Evolutionary conservation across 768 basidiomycete species (phyloP).

Genomic region (Suillus weaverae): DNA sequence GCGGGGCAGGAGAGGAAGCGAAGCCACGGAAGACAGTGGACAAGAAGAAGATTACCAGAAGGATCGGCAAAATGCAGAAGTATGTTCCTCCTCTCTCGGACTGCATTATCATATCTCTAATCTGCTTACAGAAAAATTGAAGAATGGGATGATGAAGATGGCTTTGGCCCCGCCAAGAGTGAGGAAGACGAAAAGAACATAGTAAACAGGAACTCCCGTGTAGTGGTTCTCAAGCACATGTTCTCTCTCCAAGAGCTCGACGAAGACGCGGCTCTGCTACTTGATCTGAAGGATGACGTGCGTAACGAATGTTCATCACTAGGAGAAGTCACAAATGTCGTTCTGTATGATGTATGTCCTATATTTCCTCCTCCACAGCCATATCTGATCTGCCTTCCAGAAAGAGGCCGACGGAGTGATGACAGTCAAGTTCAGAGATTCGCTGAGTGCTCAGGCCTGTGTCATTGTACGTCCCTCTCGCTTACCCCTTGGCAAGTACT

Average conservation of each 20-base stretch:
- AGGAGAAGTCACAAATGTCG: constrained; percentile 94
- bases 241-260: constrained; percentile 85
- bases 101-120: not conserved
- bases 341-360: constrained; percentile 84
- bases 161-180: constrained; percentile 73
- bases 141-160: constrained; percentile 95
- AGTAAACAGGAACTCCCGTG: constrained; percentile 60
- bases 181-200: constrained; percentile 49
- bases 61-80: constrained; percentile 89
- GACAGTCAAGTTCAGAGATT: constrained; percentile 94
- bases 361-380: constrained; percentile 8
- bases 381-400: constrained; percentile 40
- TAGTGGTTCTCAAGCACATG: constrained; percentile 95
- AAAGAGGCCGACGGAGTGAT: constrained; percentile 92
- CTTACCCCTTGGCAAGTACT: not conserved
- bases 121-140: constrained; percentile 67
- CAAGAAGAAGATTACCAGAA: constrained; percentile 73
- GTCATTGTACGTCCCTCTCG: constrained; percentile 57
- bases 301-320: constrained; percentile 87
- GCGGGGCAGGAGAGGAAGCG: constrained; percentile 38
- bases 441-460: constrained; percentile 91
- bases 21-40: constrained; percentile 65
- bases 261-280: constrained; percentile 78
- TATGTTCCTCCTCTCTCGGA: constrained; percentile 29
- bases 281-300: constrained; percentile 96